Conservation (phyloP, 352 stramenopile species). For the Thraustochytrium striatum region DNA sequence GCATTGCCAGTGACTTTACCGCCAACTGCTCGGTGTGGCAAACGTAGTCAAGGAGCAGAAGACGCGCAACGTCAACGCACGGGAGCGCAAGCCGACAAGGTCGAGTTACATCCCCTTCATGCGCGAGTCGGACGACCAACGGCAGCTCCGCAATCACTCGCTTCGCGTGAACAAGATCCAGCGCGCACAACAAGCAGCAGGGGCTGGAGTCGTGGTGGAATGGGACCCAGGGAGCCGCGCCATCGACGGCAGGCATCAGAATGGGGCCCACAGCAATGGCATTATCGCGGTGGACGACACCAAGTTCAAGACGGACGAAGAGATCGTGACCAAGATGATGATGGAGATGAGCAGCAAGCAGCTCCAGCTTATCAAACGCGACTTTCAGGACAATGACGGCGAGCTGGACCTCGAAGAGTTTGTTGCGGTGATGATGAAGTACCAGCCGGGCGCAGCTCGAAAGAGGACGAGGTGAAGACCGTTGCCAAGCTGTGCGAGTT, state of each 20-base stretch:
- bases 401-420: constrained; percentile 75
- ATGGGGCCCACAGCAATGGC: not conserved
- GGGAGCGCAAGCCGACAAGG: not conserved
- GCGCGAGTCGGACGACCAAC: constrained; percentile 21
- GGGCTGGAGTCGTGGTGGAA: not conserved
- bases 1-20: not conserved
- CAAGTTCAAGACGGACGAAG: constrained; percentile 37
- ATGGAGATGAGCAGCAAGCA: constrained; percentile 82
- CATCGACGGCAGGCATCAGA: not conserved
- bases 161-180: not conserved
- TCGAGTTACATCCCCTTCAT: constrained; percentile 31
- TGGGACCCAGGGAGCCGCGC: not conserved
- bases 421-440: constrained; percentile 72
- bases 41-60: constrained; percentile 13
- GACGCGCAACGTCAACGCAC: constrained; percentile 6
- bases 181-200: not conserved
- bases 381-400: constrained; percentile 70
- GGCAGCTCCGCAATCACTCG: constrained; percentile 8
- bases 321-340: constrained; percentile 69
- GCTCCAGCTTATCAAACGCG: constrained; percentile 67
- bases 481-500: constrained; percentile 78
- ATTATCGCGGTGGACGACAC: constrained; percentile 24
- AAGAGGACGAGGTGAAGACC: constrained; percentile 68
- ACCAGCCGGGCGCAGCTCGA: constrained; percentile 54
- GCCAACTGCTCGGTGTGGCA: not conserved